Evolutionary conservation across 2,329 filamentous ascomycete genomes (phyloP).

Genomic region (Paramyrothecium roridum): DNA sequence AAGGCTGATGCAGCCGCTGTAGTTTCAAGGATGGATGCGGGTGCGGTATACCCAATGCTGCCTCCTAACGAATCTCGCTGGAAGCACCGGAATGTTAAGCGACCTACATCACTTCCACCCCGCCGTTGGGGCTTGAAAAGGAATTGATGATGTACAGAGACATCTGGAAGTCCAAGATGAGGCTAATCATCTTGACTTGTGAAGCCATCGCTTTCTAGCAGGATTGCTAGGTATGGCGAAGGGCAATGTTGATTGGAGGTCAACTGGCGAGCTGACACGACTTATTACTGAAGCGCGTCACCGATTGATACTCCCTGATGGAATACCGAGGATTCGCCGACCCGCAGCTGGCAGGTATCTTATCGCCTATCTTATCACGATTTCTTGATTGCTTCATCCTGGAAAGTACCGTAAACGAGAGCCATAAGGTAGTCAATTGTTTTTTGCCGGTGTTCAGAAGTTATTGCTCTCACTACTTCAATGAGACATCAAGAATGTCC

Average conservation of each 20-base stretch:
- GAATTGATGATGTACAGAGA: conserved; percentile 13
- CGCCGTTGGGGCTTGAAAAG: conserved; percentile 49
- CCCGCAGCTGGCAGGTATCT: no score
- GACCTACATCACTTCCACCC: conserved; percentile 42
- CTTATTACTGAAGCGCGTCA: conserved; percentile 7
- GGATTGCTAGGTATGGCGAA: conserved; percentile 14
- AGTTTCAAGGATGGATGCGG: not conserved
- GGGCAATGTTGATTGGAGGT: not conserved
- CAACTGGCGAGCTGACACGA: not conserved
- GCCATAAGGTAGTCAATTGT: no score
- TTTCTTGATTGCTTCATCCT: no score
- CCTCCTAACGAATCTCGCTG: conserved; percentile 17
- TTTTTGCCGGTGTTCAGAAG: no score
- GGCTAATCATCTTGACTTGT: conserved; percentile 15
- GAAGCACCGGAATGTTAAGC: conserved; percentile 15
- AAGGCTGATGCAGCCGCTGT: not conserved
- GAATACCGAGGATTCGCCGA: not conserved
- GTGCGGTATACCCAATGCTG: conserved; percentile 7
- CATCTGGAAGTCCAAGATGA: conserved; percentile 5
- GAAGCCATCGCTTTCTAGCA: conserved; percentile 10
- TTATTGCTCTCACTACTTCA: no score
- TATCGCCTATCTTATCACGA: no score
- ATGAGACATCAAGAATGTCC: no score
- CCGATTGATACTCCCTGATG: not conserved
- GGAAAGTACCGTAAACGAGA: no score